Percentiles rank a stretch among this genome's conserved stretches.
Conservation (phyloP, 1,139 yeast genomes). For the Debaryomyces sp. region DNA sequence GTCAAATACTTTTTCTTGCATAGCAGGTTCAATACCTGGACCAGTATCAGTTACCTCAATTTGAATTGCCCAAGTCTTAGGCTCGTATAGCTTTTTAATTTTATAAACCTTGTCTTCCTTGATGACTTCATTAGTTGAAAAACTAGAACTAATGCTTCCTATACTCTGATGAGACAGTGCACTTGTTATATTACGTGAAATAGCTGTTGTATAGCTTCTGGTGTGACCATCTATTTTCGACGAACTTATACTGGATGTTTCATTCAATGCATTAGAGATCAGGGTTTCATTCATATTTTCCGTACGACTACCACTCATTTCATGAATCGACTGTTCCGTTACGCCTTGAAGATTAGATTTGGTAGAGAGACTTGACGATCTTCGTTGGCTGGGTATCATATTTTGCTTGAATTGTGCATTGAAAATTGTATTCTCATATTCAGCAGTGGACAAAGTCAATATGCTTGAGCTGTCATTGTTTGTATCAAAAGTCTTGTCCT, state of each 20-base stretch:
- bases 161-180: constrained; percentile 14
- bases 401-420: constrained; percentile 45
- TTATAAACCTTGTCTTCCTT: constrained; percentile 38
- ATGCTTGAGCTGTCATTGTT: constrained; percentile 40
- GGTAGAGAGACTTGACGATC: background rate
- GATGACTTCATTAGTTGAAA: constrained; percentile 24
- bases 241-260: constrained; percentile 8
- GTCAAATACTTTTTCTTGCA: constrained; percentile 86
- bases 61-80: constrained; percentile 63
- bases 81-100: constrained; percentile 39
- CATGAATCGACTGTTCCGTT: background rate
- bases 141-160: constrained; percentile 14
- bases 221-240: background rate
- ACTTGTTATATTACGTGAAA: background rate
- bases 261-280: background rate
- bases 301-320: background rate
- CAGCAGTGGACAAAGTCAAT: constrained; percentile 51
- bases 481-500: constrained; percentile 8
- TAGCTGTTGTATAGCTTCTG: background rate
- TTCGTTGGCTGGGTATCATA: background rate
- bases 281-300: background rate
- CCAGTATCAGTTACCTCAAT: constrained; percentile 88
- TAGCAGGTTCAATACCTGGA: constrained; percentile 81
- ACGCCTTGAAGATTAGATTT: background rate
- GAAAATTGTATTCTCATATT: constrained; percentile 58